Evolutionary conservation across 176 grass and related monocot species (phyloP).

Genomic region (Coix lacrymajobi): DNA sequence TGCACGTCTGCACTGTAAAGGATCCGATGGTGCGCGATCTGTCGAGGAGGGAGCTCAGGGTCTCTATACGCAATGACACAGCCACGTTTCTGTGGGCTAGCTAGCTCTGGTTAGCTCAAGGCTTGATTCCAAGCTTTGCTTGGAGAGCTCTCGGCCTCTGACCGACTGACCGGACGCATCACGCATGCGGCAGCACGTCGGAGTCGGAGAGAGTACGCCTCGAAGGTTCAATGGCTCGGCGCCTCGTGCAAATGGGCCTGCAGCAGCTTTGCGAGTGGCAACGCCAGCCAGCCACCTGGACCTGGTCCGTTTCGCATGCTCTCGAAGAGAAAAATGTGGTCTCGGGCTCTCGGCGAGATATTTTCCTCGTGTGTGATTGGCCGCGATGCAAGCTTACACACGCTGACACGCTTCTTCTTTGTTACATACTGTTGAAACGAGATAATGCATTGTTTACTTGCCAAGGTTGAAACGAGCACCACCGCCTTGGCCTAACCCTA

Average conservation of each 20-base stretch:
- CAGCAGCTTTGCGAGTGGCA: neutral
- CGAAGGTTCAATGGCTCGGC: neutral
- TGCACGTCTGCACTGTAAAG: neutral
- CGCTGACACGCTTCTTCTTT: neutral
- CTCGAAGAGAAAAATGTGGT: neutral
- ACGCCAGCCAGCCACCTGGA: neutral
- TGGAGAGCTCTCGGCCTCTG: no score
- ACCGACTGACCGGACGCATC: no score
- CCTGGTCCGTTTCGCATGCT: neutral
- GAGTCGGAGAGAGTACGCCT: neutral
- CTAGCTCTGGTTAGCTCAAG: no score
- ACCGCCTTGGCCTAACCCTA: no score
- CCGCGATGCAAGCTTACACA: neutral
- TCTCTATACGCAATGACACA: no score
- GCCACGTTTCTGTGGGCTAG: no score
- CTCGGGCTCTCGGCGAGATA: neutral
- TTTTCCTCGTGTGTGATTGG: slow-evolving; percentile 11
- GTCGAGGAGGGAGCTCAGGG: no score
- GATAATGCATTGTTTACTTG: no score
- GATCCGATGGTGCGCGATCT: neutral
- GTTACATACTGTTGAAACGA: no score
- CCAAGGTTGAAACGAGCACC: neutral
- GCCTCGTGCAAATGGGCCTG: slow-evolving; percentile 1
- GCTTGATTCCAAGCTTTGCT: neutral
- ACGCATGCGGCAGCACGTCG: no score